These are phyloP conservation scores for Musa itinerans DNA, from an alignment of 176 grass and related monocot genomes.

Conservation along the genomic window DNA sequence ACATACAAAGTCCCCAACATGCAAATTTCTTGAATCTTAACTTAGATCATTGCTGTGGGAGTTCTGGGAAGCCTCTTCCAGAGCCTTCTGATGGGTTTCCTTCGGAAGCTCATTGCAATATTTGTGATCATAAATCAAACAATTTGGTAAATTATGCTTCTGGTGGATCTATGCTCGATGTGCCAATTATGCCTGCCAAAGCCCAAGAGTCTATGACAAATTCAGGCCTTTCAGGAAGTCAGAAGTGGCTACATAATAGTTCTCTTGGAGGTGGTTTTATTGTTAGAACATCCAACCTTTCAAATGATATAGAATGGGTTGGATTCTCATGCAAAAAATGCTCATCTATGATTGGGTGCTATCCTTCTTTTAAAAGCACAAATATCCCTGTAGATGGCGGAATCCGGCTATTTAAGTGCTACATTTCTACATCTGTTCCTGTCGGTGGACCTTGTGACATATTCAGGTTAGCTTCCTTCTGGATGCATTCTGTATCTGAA, in stretches of 20 bases:
- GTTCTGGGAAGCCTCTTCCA: slow-evolving; percentile 18
- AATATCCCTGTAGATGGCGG: slow-evolving; percentile 44
- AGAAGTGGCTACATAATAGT: slow-evolving; percentile 37
- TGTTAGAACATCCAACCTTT: slow-evolving; percentile 47
- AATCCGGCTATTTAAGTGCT: slow-evolving; percentile 76
- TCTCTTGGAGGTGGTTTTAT: slow-evolving; percentile 78
- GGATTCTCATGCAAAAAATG: slow-evolving; percentile 60
- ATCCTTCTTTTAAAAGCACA: slow-evolving; percentile 43
- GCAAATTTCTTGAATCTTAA: slow-evolving; percentile 27
- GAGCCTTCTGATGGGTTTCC: slow-evolving; percentile 5
- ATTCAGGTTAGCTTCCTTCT: slow-evolving; percentile 54
- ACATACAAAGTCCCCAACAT: slow-evolving; percentile 1
- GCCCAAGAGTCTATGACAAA: slow-evolving; percentile 8
- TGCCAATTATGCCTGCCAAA: background rate
- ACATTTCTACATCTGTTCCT: slow-evolving; percentile 48
- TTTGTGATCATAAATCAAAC: slow-evolving; percentile 26
- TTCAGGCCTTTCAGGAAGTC: slow-evolving; percentile 26
- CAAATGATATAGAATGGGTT: slow-evolving; percentile 58
- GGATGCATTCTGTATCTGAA: background rate
- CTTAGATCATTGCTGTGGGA: slow-evolving; percentile 22
- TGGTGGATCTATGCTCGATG: slow-evolving; percentile 17
- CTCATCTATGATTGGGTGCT: slow-evolving; percentile 56
- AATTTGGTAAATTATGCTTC: background rate
- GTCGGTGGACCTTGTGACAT: slow-evolving; percentile 37
- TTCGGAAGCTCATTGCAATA: slow-evolving; percentile 26